Evolutionary conservation across 306 rosid genomes (phyloP), one percentile per base, ranked within the genome.

Genomic region (Coriaria nepalensis): DNA sequence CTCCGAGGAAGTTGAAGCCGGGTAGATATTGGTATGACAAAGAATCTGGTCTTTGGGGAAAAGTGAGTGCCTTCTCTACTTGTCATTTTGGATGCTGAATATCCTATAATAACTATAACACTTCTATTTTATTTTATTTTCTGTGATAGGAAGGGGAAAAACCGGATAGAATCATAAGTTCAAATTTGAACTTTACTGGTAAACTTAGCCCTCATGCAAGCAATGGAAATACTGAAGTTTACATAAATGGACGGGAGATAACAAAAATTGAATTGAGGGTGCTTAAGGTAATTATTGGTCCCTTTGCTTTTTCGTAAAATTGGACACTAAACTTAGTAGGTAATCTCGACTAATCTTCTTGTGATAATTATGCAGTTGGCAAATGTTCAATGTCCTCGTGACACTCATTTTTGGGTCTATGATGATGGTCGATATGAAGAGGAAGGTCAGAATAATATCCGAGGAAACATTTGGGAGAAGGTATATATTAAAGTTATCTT

Each of bases 331-430:
- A 20, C 29, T 13, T 54, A 50, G 35, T 45, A 40, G 13, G 32
- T 15, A 34, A 47, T 50, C 33, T 46, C 10, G 52, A 29, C 8
- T 40, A 47, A 39, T 45, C 40, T 72, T 51, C 68, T 69, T 66
- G 57, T 67, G 39, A 68, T 40, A 4, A 2, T 49, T 59, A 45
- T 35, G 35, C 83, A 92, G 98, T 68, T 92, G 71, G 98, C 98
- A 65, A 79, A 71, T 12, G 98, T 85, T 63, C 98, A 92, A 80
- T 92, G 98, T 69, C 98, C 96, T 6, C 93, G 96, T 29, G 98
- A 85, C 82, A 92, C 98, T 56, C 98, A 92, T 71, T 92, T 92
- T 73, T 92, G 98, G 98, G 98, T 92, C 62, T 92, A 92, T 55
- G 98, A 92, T 36, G 96, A 92, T 37, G 98, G 98, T 55, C 95